Conservation (phyloP, 75 land plant species). For the Isoetes taiwanensis region DNA sequence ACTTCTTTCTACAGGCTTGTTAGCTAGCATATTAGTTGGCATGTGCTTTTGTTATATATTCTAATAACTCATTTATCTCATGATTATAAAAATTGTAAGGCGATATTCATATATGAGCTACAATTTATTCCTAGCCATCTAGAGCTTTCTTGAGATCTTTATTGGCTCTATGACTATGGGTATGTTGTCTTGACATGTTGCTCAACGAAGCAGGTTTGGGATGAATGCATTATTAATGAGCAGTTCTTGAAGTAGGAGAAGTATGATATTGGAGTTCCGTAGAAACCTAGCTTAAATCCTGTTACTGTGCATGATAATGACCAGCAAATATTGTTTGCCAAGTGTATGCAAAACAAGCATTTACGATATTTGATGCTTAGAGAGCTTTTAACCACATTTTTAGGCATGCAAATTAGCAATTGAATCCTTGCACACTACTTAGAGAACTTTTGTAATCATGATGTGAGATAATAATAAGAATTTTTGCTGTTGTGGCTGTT, state of each 20-base stretch:
- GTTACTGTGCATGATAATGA: neutral
- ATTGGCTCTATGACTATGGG: slow-evolving; percentile 92
- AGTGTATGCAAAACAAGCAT: neutral
- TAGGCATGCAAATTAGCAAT: no score
- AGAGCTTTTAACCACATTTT: neutral
- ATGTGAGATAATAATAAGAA: no score
- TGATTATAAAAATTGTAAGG: slow-evolving; percentile 66
- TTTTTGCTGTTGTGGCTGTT: neutral
- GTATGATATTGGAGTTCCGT: neutral
- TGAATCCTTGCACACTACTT: no score
- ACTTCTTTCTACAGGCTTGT: slow-evolving; percentile 89
- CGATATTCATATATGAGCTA: slow-evolving; percentile 44
- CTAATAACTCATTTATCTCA: slow-evolving; percentile 14
- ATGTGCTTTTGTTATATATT: neutral
- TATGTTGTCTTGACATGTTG: no score
- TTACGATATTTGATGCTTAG: neutral
- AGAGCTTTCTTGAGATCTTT: slow-evolving; percentile 87
- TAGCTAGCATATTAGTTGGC: neutral
- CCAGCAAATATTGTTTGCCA: neutral
- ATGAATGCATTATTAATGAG: neutral
- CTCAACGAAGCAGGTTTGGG: no score
- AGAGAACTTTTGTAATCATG: no score
- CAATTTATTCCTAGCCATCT: slow-evolving; percentile 37
- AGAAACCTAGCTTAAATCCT: no score
- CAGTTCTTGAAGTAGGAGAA: neutral